Evolutionary conservation across 495 filamentous ascomycete genomes (phyloP), one percentile per base, ranked within the genome.

Genomic region (Penicillium coffeae): DNA sequence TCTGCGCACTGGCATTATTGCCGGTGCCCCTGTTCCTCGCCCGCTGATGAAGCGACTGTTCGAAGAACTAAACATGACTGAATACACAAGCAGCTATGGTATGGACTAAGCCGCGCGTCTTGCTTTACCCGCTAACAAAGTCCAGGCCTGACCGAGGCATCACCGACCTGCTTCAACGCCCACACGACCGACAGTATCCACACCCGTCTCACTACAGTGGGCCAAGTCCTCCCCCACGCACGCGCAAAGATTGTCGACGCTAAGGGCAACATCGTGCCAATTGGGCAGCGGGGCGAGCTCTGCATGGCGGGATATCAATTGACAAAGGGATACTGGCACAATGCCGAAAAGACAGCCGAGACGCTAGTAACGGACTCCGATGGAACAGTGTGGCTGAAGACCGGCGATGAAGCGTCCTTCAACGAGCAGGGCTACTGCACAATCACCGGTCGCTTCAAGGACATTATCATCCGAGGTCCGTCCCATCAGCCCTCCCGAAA

Each of bases 391-490:
- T 88, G 85, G 85, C 54, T 88, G 50, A 78, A 79, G 52, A 87
- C 85, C 0, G 85, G 85, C 18, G 85, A 88, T 52, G 84, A 88
- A 65, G 85, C 81, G 1, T 71, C 80, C 0, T 85, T 88, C 55
- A 77, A 84, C 50, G 73, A 77, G 18, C 62, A 77, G 22, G 84
- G 85, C 3, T 82, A 83, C 54, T 84, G 80, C 53, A 72, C 65
- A 10, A 85, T 88, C 51, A 85, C 82, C 3, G 80, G 82, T 8
- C 66, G 89, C 12, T 88, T 94, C 56, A 95, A 94, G 67, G 90
- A 95, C 50, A 70, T 94, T 38, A 87, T 95, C 51, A 94, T 94
- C 50, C 76, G 86, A 21, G 90, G 85, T 45, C 50, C 42, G 21
- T 33, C 2, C 27, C 4, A 41, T 30, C 12, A 21, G 37, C 40